Percentiles rank a stretch among this genome's conserved stretches.
Evolutionary conservation across 2,329 filamentous ascomycete genomes (phyloP).

Genomic region (Colletotrichum sansevieriae): DNA sequence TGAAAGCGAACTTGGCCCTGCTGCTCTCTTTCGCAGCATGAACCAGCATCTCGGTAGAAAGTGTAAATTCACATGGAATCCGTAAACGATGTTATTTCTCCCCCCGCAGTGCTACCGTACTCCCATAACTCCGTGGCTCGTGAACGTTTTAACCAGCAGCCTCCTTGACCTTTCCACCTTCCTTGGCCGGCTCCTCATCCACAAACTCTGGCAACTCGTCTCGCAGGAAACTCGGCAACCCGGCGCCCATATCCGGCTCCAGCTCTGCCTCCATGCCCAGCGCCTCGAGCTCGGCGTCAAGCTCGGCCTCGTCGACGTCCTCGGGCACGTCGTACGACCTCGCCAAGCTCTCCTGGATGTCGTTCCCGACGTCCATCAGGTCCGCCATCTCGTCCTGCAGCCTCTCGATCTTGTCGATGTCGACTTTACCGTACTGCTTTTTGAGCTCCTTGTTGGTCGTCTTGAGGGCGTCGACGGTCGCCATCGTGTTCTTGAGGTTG

Average conservation of each 20-base stretch:
- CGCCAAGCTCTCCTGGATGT: conserved; percentile 95
- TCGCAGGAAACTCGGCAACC: conserved; percentile 86
- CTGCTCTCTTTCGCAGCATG: background rate
- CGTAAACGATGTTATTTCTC: background rate
- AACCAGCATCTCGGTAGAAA: conserved; percentile 9
- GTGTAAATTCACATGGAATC: conserved; percentile 17
- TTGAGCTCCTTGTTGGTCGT: conserved; percentile 92
- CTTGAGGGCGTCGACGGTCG: conserved; percentile 97
- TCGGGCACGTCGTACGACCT: conserved; percentile 95
- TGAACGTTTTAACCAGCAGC: conserved; percentile 63
- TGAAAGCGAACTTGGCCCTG: background rate
- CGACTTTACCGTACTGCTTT: conserved; percentile 96
- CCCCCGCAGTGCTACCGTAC: conserved; percentile 5
- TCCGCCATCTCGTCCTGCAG: conserved; percentile 99
- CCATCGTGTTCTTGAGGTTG: conserved; percentile 98
- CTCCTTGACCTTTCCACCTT: conserved; percentile 85
- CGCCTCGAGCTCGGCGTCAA: conserved; percentile 96
- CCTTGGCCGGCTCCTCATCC: conserved; percentile 84
- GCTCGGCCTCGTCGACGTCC: conserved; percentile 94
- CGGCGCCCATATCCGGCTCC: conserved; percentile 73
- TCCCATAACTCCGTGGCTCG: background rate
- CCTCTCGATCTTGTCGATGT: conserved; percentile 96
- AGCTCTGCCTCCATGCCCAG: conserved; percentile 94
- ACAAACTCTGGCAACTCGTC: conserved; percentile 93
- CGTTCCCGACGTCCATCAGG: conserved; percentile 95